Percentiles rank a stretch among this genome's conserved stretches.
These are phyloP conservation scores for Meyerozyma guilliermondii DNA, from an alignment of 1,139 yeast species.

Conservation along the genomic window DNA sequence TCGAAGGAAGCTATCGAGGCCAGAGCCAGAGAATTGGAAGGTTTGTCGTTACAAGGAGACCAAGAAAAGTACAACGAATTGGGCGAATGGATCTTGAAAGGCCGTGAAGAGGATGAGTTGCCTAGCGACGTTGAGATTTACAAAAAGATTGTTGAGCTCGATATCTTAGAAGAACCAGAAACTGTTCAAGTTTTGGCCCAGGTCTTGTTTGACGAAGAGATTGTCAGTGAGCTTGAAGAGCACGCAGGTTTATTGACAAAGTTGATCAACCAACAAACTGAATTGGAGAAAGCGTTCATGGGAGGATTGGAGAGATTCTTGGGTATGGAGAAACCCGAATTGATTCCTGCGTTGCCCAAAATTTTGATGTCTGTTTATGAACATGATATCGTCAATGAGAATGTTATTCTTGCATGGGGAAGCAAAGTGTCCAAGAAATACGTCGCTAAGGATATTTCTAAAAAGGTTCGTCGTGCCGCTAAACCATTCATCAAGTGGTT, in stretches of 20 bases:
- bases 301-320: conserved; percentile 95
- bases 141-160: conserved; percentile 81
- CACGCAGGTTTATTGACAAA: conserved; percentile 83
- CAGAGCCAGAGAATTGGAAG: conserved; percentile 85
- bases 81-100: conserved; percentile 80
- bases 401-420: conserved; percentile 78
- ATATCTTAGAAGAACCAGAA: conserved; percentile 66
- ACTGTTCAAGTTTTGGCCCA: conserved; percentile 92
- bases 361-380: conserved; percentile 78
- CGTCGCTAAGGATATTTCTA: conserved; percentile 86
- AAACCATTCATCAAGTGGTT: conserved; percentile 95
- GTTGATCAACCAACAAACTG: conserved; percentile 57
- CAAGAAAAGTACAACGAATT: conserved; percentile 60
- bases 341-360: conserved; percentile 72
- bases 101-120: conserved; percentile 49
- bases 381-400: conserved; percentile 79
- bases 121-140: conserved; percentile 88
- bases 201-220: conserved; percentile 75
- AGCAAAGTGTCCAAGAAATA: conserved; percentile 89
- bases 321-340: conserved; percentile 76
- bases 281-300: conserved; percentile 79
- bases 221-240: conserved; percentile 64
- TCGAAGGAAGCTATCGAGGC: conserved; percentile 94
- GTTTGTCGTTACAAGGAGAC: conserved; percentile 32
- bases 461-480: conserved; percentile 94